These are phyloP conservation scores for Psidium guajava DNA, from an alignment of 345 rosid genomes.

Conservation along the genomic window DNA sequence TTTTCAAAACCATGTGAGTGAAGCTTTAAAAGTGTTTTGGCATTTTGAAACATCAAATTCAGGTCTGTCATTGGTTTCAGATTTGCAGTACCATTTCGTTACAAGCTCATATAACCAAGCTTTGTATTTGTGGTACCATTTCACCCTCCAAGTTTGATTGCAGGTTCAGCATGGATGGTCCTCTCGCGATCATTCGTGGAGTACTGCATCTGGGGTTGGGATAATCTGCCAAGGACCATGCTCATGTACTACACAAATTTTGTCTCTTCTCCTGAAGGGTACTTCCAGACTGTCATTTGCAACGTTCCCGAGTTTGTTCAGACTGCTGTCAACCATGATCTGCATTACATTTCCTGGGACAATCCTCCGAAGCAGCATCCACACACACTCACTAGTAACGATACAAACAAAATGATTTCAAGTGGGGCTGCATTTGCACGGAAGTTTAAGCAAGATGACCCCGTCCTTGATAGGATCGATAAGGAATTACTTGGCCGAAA, in stretches of 20 bases:
- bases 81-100: no score
- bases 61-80: background rate
- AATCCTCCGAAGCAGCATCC: slow-evolving; percentile 91
- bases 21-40: background rate
- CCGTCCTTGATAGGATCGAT: slow-evolving; percentile 66
- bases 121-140: background rate
- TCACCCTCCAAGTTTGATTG: background rate
- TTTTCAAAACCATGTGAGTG: background rate
- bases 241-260: slow-evolving; percentile 95
- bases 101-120: background rate
- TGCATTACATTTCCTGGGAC: slow-evolving; percentile 97
- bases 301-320: slow-evolving; percentile 66
- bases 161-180: slow-evolving; percentile 99
- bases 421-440: slow-evolving; percentile 91
- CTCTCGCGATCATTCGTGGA: slow-evolving; percentile 79
- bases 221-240: slow-evolving; percentile 82
- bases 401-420: slow-evolving; percentile 41
- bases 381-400: slow-evolving; percentile 66
- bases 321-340: slow-evolving; percentile 76
- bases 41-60: background rate
- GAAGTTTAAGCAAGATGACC: slow-evolving; percentile 50
- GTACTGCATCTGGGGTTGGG: slow-evolving; percentile 98
- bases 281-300: slow-evolving; percentile 93
- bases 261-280: slow-evolving; percentile 95
- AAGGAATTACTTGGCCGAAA: slow-evolving; percentile 51